These are phyloP conservation scores for Leccinum aurantiacum DNA, from an alignment of 768 basidiomycete species.

Conservation along the genomic window DNA sequence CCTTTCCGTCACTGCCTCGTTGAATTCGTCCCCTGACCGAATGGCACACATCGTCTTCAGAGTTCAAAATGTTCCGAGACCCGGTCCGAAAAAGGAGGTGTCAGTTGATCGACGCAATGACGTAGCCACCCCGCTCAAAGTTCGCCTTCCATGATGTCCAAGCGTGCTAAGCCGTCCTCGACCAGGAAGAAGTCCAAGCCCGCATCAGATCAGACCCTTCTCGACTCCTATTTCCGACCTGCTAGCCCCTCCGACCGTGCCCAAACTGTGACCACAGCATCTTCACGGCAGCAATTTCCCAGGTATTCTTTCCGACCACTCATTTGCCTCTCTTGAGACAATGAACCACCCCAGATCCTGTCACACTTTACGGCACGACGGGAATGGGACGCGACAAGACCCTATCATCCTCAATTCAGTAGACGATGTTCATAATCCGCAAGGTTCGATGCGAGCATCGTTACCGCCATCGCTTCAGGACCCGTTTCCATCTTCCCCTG, in stretches of 20 bases:
- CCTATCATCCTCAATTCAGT: constrained; percentile 28
- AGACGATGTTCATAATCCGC: constrained; percentile 12
- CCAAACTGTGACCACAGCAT: constrained; percentile 4
- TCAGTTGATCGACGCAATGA: constrained; percentile 28
- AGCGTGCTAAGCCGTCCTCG: constrained; percentile 8
- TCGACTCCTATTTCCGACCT: constrained; percentile 30
- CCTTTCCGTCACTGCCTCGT: constrained; percentile 2
- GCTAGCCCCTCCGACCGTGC: constrained; percentile 10
- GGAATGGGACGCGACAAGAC: constrained; percentile 26
- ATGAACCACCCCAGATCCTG: background rate
- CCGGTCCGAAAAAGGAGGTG: constrained; percentile 22
- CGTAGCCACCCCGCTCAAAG: constrained; percentile 22
- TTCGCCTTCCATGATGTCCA: constrained; percentile 21
- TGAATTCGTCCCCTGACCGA: background rate
- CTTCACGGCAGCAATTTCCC: constrained; percentile 19
- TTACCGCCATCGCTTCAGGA: constrained; percentile 16
- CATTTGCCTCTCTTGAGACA: constrained; percentile 14
- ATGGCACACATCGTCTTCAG: background rate
- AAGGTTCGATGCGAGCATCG: constrained; percentile 8
- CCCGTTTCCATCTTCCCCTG: constrained; percentile 9
- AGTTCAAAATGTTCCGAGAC: background rate
- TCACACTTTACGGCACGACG: constrained; percentile 20
- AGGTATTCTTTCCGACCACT: constrained; percentile 17
- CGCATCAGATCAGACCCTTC: constrained; percentile 17
- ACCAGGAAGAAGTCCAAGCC: constrained; percentile 25